These are phyloP conservation scores for Grosmannia serpens DNA, from an alignment of 2,329 filamentous ascomycete genomes.

Conservation along the genomic window DNA sequence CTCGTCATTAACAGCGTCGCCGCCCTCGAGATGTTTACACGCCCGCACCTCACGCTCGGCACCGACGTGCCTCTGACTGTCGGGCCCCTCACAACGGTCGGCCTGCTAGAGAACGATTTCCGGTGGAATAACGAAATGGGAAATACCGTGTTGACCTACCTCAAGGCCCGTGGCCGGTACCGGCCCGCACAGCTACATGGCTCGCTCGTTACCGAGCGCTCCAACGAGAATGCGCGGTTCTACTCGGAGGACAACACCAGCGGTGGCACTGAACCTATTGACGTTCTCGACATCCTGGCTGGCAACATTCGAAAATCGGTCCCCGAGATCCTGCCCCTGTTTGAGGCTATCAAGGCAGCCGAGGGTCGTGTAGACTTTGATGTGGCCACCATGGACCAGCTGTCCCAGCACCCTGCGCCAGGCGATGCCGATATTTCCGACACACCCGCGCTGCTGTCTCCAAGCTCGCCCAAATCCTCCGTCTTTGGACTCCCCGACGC, in stretches of 20 bases:
- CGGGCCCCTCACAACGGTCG: constrained; percentile 49
- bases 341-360: constrained; percentile 77
- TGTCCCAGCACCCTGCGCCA: constrained; percentile 58
- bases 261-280: constrained; percentile 19
- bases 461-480: constrained; percentile 24
- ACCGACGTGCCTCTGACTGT: constrained; percentile 14
- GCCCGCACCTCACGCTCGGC: constrained; percentile 59
- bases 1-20: constrained; percentile 82
- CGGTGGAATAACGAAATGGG: constrained; percentile 33
- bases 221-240: constrained; percentile 49
- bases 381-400: constrained; percentile 48
- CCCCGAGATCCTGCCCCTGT: constrained; percentile 47
- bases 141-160: constrained; percentile 45
- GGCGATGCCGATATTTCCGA: constrained; percentile 53
- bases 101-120: constrained; percentile 38
- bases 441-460: constrained; percentile 24
- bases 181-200: constrained; percentile 43
- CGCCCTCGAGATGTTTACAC: constrained; percentile 74
- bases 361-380: constrained; percentile 75
- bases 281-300: constrained; percentile 45
- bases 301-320: constrained; percentile 43
- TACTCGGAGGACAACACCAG: constrained; percentile 27
- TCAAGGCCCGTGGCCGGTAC: constrained; percentile 46
- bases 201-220: constrained; percentile 43
- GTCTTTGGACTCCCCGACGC: constrained; percentile 62